Evolutionary conservation across 1,139 yeast species (phyloP).

Genomic region (Candida sp.): DNA sequence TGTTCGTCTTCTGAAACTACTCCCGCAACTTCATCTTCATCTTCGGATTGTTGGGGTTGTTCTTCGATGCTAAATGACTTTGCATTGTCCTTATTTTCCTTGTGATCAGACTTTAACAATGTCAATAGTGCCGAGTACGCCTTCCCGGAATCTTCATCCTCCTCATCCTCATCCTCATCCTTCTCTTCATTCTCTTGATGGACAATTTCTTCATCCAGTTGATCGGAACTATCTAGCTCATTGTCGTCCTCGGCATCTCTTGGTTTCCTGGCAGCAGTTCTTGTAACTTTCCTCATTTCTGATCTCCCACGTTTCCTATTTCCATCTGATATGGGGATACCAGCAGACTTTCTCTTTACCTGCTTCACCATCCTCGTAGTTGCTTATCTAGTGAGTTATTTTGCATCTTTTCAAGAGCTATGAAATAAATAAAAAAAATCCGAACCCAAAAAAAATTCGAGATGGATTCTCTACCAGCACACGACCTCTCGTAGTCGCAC

Average conservation of each 20-base stretch:
- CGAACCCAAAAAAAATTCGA: background rate
- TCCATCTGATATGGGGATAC: background rate
- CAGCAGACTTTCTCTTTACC: constrained; percentile 11
- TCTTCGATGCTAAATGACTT: constrained; percentile 15
- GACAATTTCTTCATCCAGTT: constrained; percentile 12
- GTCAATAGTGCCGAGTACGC: constrained; percentile 84
- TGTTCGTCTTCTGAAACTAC: constrained; percentile 7
- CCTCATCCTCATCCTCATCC: constrained; percentile 14
- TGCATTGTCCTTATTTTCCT: constrained; percentile 15
- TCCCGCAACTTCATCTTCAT: constrained; percentile 26
- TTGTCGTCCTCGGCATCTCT: constrained; percentile 13
- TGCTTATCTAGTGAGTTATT: background rate
- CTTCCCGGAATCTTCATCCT: constrained; percentile 34
- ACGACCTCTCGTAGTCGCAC: constrained; percentile 2
- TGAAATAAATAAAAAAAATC: background rate
- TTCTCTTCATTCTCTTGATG: constrained; percentile 6
- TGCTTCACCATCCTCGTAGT: constrained; percentile 11
- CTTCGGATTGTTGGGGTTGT: constrained; percentile 18
- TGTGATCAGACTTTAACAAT: constrained; percentile 60
- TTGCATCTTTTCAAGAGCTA: constrained; percentile 7
- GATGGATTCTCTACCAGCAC: constrained; percentile 2
- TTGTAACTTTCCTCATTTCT: constrained; percentile 58
- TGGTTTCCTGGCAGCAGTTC: constrained; percentile 48
- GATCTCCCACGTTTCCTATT: constrained; percentile 57
- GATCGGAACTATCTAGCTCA: constrained; percentile 11